Base-by-base conservation (phyloP, 2,329 filamentous ascomycete genomes). In the Eurotiales sp. region DNA sequence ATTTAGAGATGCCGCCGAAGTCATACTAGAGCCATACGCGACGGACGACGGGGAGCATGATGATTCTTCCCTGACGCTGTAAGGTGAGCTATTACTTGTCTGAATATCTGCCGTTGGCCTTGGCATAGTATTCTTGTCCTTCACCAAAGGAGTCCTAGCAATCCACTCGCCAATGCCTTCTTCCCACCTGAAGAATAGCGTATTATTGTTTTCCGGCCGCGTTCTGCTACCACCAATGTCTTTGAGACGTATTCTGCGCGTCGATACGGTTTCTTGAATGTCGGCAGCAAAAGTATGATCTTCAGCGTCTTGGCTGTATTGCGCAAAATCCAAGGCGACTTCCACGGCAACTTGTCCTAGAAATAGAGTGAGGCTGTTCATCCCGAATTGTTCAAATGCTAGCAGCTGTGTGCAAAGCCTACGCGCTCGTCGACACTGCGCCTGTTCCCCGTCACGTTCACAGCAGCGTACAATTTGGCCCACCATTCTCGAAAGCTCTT, bases 111-210 rank as follows among this genome's bases (percentile, higher is more conserved):
- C 51, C 23, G 47, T 49, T 19, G 56, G 52, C 15, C 11, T 30
- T 43, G 39, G 19, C 39, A 41, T 29, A 12, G 40, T 10, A 39
- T n/a, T 30, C 42, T 63, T 60, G 39, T 56, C 59, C 43, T 64
- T 63, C 32, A 55, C 43, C 46, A 59, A 64, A 23, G 78, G 78
- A 40, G 75, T 79, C 34, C 66, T 70, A 15, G 71, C 76, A 46
- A 82, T 73, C 78, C 79, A 82, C 61, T 81, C 79, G 30, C 76
- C 73, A 59, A 82, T 80, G 40, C 73, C 75, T 58, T 80, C 77
- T 59, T 81, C 79, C 78, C 78, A 82, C 27, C 74, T 63, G 71
- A 79, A 61, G 56, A 67, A 52, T 10, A 59, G 62, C 7, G 53
- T 55, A 8, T 62, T 32, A 62, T 51, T 30, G 50, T 29, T 44